Conservation (phyloP, 805 yeast species). For the Ogataea neopini region DNA sequence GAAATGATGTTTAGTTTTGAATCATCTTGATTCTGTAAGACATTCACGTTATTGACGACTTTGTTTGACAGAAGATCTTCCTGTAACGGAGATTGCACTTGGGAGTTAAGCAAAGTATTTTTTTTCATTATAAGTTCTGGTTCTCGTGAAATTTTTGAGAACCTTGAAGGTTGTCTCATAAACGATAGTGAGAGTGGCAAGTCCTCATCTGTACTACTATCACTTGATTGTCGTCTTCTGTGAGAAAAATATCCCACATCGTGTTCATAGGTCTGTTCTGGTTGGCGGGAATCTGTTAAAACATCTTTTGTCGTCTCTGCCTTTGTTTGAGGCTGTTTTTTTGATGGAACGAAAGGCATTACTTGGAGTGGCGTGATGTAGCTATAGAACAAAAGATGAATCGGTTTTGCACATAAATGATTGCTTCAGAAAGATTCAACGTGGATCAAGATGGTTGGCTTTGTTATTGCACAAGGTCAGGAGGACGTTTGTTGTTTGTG, state of each 20-base stretch:
- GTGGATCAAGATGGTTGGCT: not conserved
- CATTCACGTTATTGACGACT: not conserved
- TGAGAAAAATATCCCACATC: conserved; percentile 4
- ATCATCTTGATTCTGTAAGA: conserved; percentile 1
- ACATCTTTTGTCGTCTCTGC: not conserved
- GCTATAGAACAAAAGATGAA: too few relatives aligned
- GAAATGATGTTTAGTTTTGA: conserved; percentile 3
- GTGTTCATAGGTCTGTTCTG: not conserved
- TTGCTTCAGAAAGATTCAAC: too few relatives aligned
- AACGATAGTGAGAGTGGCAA: conserved; percentile 36
- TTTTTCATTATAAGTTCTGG: conserved; percentile 31
- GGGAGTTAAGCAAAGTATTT: conserved; percentile 33
- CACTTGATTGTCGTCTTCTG: conserved; percentile 20
- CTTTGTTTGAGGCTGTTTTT: conserved; percentile 2
- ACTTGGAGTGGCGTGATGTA: conserved; percentile 5
- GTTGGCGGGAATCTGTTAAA: not conserved
- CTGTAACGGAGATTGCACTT: not conserved
- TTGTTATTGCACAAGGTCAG: not conserved
- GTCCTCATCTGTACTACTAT: conserved; percentile 23
- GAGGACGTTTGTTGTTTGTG: not conserved
- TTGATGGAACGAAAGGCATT: conserved; percentile 10
- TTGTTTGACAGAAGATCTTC: not conserved
- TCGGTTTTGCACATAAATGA: not conserved
- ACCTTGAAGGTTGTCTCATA: conserved; percentile 34
- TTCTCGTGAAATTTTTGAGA: conserved; percentile 24